Evolutionary conservation across 1,139 yeast species (phyloP).

Genomic region (Candida smagusa): DNA sequence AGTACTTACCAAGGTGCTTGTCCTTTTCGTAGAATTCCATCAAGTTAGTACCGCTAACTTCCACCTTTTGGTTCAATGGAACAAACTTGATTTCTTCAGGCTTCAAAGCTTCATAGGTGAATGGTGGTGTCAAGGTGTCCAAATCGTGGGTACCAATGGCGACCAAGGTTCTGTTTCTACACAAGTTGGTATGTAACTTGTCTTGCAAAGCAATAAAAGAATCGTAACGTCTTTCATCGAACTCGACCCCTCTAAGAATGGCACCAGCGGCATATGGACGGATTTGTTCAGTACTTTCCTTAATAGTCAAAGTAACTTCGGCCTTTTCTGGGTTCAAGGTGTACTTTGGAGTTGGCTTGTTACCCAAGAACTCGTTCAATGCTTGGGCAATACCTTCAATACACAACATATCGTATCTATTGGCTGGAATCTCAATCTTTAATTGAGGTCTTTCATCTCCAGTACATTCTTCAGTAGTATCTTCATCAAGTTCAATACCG

Average conservation of each 20-base stretch:
- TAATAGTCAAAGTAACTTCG: slow-evolving; percentile 63
- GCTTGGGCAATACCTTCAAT: slow-evolving; percentile 98
- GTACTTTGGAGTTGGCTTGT: slow-evolving; percentile 61
- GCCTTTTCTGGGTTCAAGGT: slow-evolving; percentile 61
- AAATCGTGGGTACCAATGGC: slow-evolving; percentile 98
- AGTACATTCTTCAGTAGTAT: slow-evolving; percentile 75
- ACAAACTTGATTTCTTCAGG: slow-evolving; percentile 76
- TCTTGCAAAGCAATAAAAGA: slow-evolving; percentile 96
- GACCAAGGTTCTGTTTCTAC: slow-evolving; percentile 95
- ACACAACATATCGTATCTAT: slow-evolving; percentile 96
- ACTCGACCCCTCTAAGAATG: slow-evolving; percentile 74
- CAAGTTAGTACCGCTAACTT: slow-evolving; percentile 71
- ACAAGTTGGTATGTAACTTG: slow-evolving; percentile 89
- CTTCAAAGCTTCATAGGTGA: slow-evolving; percentile 80
- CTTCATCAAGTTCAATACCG: slow-evolving; percentile 97
- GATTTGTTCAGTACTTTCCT: slow-evolving; percentile 64
- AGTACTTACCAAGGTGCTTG: slow-evolving; percentile 82
- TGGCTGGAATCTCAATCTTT: slow-evolving; percentile 97
- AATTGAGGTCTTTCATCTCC: slow-evolving; percentile 90
- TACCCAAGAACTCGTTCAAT: slow-evolving; percentile 83
- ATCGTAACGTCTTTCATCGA: slow-evolving; percentile 82
- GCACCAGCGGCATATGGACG: slow-evolving; percentile 97
- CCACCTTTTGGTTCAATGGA: slow-evolving; percentile 83
- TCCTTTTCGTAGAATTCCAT: slow-evolving; percentile 91
- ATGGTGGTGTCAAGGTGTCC: slow-evolving; percentile 78